phyloP scores from a whole-genome alignment of 2,329 filamentous ascomycete genomes.

The Zymoseptoria ardabiliae region DNA sequence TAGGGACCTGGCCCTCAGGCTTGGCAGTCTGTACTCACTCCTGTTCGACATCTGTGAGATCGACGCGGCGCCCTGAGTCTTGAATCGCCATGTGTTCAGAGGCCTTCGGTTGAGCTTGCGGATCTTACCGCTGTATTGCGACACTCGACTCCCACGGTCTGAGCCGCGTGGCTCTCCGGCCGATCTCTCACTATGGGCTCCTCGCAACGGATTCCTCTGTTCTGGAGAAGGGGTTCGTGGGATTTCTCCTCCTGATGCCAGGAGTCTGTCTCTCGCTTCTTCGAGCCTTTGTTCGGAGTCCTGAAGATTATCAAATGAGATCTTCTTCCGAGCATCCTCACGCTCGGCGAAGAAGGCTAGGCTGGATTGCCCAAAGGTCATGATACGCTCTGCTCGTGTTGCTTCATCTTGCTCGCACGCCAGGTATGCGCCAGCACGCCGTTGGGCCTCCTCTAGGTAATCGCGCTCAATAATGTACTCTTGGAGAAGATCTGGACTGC shows the following conservation, averaged over 20 bases:
- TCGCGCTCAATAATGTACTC: neutral
- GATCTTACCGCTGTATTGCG: neutral
- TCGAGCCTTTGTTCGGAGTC: neutral
- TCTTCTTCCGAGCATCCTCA: neutral
- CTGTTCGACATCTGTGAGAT: neutral
- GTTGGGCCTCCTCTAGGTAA: neutral
- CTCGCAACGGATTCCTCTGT: neutral
- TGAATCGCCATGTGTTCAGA: neutral
- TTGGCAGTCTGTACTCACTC: neutral
- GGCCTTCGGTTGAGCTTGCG: neutral
- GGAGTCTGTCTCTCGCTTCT: neutral
- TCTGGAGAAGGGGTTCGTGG: neutral
- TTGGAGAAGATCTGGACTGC: neutral
- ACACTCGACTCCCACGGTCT: neutral
- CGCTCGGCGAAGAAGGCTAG: neutral
- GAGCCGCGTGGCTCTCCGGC: neutral
- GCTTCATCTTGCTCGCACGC: neutral
- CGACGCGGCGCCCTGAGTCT: neutral
- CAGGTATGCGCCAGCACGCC: neutral
- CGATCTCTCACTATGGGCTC: neutral
- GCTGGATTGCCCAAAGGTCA: neutral
- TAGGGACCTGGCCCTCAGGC: neutral
- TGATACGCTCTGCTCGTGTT: neutral
- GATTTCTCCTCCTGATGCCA: neutral
- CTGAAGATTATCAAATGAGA: neutral